Evolutionary conservation across 1,284 basidiomycete genomes (phyloP).

Genomic region (Baeospora myosura): DNA sequence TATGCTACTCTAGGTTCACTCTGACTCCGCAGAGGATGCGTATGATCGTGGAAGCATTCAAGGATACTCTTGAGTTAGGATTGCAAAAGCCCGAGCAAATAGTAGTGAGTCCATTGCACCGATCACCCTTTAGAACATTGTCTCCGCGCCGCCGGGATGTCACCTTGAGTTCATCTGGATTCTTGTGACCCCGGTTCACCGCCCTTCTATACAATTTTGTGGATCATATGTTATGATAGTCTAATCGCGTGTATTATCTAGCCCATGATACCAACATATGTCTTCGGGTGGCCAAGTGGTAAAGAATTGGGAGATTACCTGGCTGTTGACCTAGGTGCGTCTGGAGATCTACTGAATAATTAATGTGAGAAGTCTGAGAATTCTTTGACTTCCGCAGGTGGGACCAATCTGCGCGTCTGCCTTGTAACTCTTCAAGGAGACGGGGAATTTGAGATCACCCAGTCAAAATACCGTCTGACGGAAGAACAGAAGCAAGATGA

Average conservation of each 20-base stretch:
- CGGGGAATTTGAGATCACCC: conserved; percentile 96
- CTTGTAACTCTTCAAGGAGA: conserved; percentile 87
- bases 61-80: conserved; percentile 85
- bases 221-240: too few relatives aligned
- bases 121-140: neutral
- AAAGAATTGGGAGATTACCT: conserved; percentile 87
- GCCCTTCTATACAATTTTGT: neutral
- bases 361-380: too few relatives aligned
- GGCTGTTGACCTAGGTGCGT: conserved; percentile 86
- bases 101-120: conserved; percentile 78
- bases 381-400: conserved; percentile 51
- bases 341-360: neutral
- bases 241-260: conserved; percentile 25
- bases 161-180: neutral
- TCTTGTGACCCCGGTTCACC: conserved; percentile 1
- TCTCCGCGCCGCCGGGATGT: too few relatives aligned
- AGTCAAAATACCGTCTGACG: conserved; percentile 93
- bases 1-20: conserved; percentile 50
- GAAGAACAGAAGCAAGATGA: conserved; percentile 99
- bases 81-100: conserved; percentile 79
- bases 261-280: conserved; percentile 95
- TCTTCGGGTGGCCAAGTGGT: conserved; percentile 95
- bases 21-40: conserved; percentile 91
- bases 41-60: conserved; percentile 95
- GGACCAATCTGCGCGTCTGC: conserved; percentile 96